Base-by-base conservation (phyloP, 106 monocot genomes). In the Amphibolis antarctica region DNA sequence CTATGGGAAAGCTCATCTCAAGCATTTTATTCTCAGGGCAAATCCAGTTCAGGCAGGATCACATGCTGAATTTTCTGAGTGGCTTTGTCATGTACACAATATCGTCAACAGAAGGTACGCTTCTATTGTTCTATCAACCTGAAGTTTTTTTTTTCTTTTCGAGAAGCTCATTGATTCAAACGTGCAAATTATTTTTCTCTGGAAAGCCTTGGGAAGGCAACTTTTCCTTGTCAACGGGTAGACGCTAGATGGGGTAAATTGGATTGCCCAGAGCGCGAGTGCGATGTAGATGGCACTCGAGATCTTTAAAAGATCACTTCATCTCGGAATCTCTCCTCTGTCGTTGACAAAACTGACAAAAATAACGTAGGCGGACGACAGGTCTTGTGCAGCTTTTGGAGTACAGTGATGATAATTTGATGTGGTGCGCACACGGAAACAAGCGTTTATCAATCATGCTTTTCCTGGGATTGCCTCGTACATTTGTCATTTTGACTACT, bases 11-110 rank as follows among this genome's bases (percentile, higher is more conserved):
- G 7, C 4, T 36, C 36, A 36, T 59, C 28, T 36, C 59, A 26
- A 12, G 43, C 44, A 1, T n/a, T 24, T 1, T 57, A 28, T 47
- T 64, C 49, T 36, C 77, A 98, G 96, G 63, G 73, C 76, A 67
- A 86, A 86, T 73, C 90, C 90, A 55, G 90, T 98, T 30, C 90
- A 84, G 72, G 86, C 86, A 42, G 90, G 80, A 75, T 90, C 96
- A 5, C 89, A 84, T 26, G 79, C 75, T 62, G 84, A 90, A 42
- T 86, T 98, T 46, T 90, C 89, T 46, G 82, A 86, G 29, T 98
- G 96, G 96, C 52, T 98, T 22, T 98, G 96, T 62, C 80, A 98
- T 65, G 74, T 87, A 1, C 96, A 98, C 71, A 98, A 98, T 63
- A 69, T 90, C 13, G 86, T 98, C n/a, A 98, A 98, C 61, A 73